Evolutionary conservation across 768 basidiomycete genomes (phyloP).

Genomic region (Termitomyces sp.): DNA sequence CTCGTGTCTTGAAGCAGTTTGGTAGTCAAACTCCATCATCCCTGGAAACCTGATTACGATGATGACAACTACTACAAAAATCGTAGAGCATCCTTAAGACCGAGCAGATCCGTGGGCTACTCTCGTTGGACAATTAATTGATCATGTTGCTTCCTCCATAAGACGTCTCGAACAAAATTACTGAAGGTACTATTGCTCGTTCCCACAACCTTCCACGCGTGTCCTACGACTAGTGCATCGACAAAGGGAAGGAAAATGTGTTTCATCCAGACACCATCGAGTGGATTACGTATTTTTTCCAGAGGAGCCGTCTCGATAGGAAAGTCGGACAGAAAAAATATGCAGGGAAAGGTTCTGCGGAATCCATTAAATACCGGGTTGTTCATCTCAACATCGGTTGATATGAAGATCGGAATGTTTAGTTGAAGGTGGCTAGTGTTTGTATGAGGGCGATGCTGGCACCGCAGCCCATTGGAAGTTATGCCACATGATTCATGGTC

Average conservation of each 20-base stretch:
- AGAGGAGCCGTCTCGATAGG: constrained; percentile 21
- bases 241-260: constrained; percentile 54
- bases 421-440: constrained; percentile 23
- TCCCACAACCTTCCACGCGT: constrained; percentile 53
- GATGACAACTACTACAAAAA: not conserved
- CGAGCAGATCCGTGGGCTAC: constrained; percentile 12
- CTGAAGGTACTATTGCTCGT: constrained; percentile 78
- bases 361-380: constrained; percentile 42
- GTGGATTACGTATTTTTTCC: constrained; percentile 30
- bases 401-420: constrained; percentile 59
- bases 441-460: constrained; percentile 34
- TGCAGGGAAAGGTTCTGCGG: constrained; percentile 55
- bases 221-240: constrained; percentile 64
- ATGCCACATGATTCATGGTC: not conserved
- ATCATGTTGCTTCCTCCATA: constrained; percentile 58
- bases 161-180: constrained; percentile 56
- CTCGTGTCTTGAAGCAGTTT: not conserved
- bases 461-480: constrained; percentile 18
- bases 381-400: constrained; percentile 45
- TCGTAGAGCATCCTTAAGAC: not conserved
- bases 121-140: constrained; percentile 45
- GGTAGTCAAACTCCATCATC: not conserved
- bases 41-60: not conserved
- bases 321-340: constrained; percentile 54
- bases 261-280: constrained; percentile 44